These are phyloP conservation scores for Saturnispora galanensis DNA, from an alignment of 805 yeast genomes.

Conservation along the genomic window DNA sequence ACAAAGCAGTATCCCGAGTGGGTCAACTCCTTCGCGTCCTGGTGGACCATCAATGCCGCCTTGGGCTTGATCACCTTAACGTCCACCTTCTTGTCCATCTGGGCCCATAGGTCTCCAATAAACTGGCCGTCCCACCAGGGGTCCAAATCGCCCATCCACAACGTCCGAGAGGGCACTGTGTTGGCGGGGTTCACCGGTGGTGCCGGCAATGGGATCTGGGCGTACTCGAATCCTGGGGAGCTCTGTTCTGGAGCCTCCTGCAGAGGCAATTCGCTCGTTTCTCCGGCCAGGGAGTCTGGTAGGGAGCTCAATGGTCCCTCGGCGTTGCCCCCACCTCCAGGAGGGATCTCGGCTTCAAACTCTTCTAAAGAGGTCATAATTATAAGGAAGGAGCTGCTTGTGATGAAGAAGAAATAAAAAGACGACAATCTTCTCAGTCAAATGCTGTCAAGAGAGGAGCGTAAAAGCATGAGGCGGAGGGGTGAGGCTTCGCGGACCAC, in stretches of 20 bases:
- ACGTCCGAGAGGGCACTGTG: conserved; percentile 51
- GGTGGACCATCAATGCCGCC: conserved; percentile 28
- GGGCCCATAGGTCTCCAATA: conserved; percentile 49
- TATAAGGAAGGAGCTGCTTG: too few species aligned
- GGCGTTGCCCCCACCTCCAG: too few species aligned
- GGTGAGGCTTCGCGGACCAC: conserved; percentile 24
- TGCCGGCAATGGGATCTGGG: conserved; percentile 33
- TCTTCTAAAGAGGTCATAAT: too few species aligned
- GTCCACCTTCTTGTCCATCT: conserved; percentile 43
- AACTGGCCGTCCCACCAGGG: conserved; percentile 67
- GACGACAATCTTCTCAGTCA: neutral
- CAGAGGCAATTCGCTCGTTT: neutral
- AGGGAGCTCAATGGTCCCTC: too few species aligned
- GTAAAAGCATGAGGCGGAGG: conserved; percentile 24
- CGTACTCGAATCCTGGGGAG: conserved; percentile 12
- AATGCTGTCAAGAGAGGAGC: conserved; percentile 16
- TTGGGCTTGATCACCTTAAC: conserved; percentile 56
- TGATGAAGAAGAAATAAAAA: neutral
- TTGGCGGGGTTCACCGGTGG: conserved; percentile 46
- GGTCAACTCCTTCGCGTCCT: conserved; percentile 20
- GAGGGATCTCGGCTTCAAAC: too few species aligned
- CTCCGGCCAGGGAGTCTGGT: neutral
- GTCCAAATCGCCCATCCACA: conserved; percentile 86
- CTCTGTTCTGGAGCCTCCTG: too few species aligned
- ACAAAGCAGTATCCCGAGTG: conserved; percentile 67